Evolutionary conservation across 495 filamentous ascomycete species (phyloP).

Genomic region (Podospora australis): DNA sequence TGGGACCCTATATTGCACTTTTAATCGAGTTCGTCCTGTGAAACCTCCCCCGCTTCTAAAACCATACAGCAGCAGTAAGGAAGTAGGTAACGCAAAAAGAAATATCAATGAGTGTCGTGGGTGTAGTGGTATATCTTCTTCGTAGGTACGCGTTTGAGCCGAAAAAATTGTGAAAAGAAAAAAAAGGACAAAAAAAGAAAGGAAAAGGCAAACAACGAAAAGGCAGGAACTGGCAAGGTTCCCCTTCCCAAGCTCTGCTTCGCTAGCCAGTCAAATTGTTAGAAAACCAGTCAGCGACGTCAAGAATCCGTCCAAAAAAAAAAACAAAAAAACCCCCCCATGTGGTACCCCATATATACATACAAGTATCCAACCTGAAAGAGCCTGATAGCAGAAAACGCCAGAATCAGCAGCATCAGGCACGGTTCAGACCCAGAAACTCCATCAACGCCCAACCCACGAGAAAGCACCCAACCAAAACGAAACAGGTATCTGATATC

Average conservation of each 20-base stretch:
- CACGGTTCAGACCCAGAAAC: background rate
- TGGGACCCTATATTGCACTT: no score
- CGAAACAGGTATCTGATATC: background rate
- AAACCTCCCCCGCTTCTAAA: no score
- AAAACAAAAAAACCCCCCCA: background rate
- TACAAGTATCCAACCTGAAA: no score
- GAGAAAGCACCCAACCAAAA: background rate
- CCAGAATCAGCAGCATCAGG: no score
- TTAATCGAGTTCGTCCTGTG: no score
- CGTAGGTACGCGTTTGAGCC: no score
- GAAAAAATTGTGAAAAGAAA: background rate
- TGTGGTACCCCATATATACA: no score
- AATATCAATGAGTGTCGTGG: background rate
- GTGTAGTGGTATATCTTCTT: background rate
- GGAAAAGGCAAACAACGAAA: background rate
- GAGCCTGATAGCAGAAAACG: no score
- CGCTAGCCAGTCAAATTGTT: conserved; percentile 46
- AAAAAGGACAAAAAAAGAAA: background rate
- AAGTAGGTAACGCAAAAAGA: background rate
- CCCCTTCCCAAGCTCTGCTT: conserved; percentile 13
- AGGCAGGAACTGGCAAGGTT: no score
- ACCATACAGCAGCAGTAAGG: background rate
- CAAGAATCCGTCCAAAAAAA: background rate
- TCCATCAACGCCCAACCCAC: conserved; percentile 4
- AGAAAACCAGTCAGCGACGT: background rate